These are phyloP conservation scores for Nymphaea thermarum DNA, from an alignment of 164 flowering plant genomes.

Conservation along the genomic window DNA sequence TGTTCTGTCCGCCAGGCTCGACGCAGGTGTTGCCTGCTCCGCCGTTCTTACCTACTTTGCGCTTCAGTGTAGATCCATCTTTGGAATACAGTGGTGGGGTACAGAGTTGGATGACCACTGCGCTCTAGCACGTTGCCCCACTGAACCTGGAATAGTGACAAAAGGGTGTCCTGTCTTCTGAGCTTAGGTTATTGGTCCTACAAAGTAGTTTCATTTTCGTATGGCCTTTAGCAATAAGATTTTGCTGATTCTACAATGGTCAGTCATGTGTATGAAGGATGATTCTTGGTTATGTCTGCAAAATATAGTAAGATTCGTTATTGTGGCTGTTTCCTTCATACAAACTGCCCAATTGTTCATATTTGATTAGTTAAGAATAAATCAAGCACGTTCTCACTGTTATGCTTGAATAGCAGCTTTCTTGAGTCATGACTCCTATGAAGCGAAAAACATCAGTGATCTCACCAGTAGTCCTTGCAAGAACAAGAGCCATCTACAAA, in stretches of 20 bases:
- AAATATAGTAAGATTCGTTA: too few species aligned
- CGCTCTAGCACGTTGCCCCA: conserved; percentile 49
- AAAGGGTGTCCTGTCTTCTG: conserved; percentile 5
- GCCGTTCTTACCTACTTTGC: conserved; percentile 30
- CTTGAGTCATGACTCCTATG: too few species aligned
- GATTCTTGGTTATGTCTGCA: too few species aligned
- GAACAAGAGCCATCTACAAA: conserved; percentile 46
- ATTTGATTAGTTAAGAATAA: too few species aligned
- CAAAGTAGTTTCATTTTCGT: too few species aligned
- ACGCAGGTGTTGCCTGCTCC: conserved; percentile 61
- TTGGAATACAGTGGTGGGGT: conserved; percentile 59
- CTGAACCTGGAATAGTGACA: conserved; percentile 29
- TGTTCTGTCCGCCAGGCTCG: conserved; percentile 49
- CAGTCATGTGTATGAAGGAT: too few species aligned
- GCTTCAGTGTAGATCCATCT: conserved; percentile 20
- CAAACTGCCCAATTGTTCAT: too few species aligned
- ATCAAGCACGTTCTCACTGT: too few species aligned
- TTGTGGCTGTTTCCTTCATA: too few species aligned
- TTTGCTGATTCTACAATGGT: too few species aligned
- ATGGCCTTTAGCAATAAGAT: too few species aligned
- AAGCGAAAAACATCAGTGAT: neutral
- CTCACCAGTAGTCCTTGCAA: conserved; percentile 51
- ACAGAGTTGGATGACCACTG: conserved; percentile 31
- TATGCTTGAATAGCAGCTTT: too few species aligned
- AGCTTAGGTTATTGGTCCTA: neutral